A percentile compares a stretch with the other conserved stretches of the same genome.
These are phyloP conservation scores for Calonectria henricotiae DNA, from an alignment of 2,329 filamentous ascomycete genomes.

Conservation along the genomic window DNA sequence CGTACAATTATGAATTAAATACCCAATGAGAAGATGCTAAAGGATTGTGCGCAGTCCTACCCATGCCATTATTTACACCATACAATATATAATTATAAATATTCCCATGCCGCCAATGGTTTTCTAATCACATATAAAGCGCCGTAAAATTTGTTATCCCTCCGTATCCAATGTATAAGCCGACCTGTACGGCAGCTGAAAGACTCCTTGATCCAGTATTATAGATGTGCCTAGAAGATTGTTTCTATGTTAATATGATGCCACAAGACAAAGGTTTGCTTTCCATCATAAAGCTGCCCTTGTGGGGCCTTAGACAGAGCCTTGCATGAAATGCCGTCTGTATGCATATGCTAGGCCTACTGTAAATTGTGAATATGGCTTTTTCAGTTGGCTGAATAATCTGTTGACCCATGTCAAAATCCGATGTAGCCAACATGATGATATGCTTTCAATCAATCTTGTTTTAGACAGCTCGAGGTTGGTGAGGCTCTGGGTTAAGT, in stretches of 20 bases:
- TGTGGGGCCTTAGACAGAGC: not conserved
- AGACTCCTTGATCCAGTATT: too few species aligned
- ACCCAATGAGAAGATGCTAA: not conserved
- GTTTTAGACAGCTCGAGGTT: not conserved
- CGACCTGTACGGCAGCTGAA: too few species aligned
- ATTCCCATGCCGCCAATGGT: not conserved
- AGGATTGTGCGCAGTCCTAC: not conserved
- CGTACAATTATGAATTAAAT: not conserved
- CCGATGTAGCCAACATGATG: not conserved
- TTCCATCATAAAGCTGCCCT: too few species aligned
- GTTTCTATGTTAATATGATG: too few species aligned
- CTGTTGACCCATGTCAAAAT: slow-evolving; percentile 8
- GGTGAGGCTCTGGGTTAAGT: not conserved
- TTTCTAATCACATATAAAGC: not conserved
- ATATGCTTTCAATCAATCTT: not conserved
- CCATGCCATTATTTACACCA: not conserved
- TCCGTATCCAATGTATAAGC: not conserved
- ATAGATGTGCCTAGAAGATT: too few species aligned
- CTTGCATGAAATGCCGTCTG: not conserved
- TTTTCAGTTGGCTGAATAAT: not conserved
- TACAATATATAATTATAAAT: slow-evolving; percentile 1
- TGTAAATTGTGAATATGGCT: not conserved
- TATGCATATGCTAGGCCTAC: not conserved
- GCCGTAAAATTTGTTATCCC: not conserved
- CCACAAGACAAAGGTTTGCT: too few species aligned